phyloP scores from a whole-genome alignment of 495 filamentous ascomycete species.

The Aspergillus incahuasiensis region DNA sequence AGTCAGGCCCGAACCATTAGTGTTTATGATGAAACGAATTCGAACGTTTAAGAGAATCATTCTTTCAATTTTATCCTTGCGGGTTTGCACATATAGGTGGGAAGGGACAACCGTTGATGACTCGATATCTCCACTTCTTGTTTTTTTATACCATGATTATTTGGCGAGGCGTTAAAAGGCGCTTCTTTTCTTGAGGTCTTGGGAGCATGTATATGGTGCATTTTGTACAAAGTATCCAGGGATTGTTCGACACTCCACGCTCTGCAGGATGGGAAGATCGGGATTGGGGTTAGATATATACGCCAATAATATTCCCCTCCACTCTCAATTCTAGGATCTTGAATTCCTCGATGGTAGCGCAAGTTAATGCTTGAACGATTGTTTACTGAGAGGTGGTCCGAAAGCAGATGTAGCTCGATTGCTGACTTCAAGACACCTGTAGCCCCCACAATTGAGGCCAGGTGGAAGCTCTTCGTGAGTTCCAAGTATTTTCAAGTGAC shows the following conservation, averaged over 20 bases:
- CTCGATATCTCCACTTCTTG: not conserved
- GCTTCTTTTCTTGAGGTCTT: not conserved
- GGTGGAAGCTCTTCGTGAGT: too few species aligned
- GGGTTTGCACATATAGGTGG: not conserved
- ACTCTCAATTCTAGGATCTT: not conserved
- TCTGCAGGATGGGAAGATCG: not conserved
- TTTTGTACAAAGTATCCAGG: constrained; percentile 1
- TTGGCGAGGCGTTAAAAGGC: constrained; percentile 7
- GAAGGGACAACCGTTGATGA: constrained; percentile 2
- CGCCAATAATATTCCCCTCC: not conserved
- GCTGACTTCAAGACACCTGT: too few species aligned
- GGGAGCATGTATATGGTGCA: constrained; percentile 1
- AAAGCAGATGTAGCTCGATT: too few species aligned
- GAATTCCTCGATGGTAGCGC: not conserved
- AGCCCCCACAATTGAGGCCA: too few species aligned
- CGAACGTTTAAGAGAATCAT: not conserved
- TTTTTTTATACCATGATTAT: constrained; percentile 6
- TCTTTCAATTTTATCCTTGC: not conserved
- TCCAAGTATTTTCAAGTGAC: too few species aligned
- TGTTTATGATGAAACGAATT: constrained; percentile 13
- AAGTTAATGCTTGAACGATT: too few species aligned
- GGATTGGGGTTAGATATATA: not conserved
- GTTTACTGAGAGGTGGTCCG: too few species aligned
- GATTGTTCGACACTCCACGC: constrained; percentile 4
- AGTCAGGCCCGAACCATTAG: constrained; percentile 12